Base-by-base conservation (phyloP, 306 rosid species). In the Fragaria iinumae region DNA sequence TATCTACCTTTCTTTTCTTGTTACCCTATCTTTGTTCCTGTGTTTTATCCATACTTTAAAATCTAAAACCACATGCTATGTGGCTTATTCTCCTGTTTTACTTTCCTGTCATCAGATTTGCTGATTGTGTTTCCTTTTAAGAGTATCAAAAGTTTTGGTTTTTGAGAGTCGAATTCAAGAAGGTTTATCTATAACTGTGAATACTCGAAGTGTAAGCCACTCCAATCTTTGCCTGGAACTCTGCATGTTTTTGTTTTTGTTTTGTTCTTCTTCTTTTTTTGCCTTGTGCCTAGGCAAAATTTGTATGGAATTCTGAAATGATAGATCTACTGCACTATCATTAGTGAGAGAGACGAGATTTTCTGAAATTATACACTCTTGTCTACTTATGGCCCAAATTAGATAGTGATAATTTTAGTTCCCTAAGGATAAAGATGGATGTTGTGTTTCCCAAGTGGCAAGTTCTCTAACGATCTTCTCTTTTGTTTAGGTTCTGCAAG, bases 401-500 rank as follows among this genome's bases (percentile, higher is more conserved):
- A 60, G 11, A 39, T 79, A 50, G 32, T 47, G 57, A 72, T 34
- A 53, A 32, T 6, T 43, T n/a, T 49, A 29, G 34, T 27, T 65
- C 20, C 65, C 71, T 6, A 1, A 60, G 59, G 25, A 23, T 23
- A 20, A 16, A 21, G 16, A 53, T 49, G 7, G 17, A 13, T 49
- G 50, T 47, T 49, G n/a, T 59, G 34, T 39, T n/a, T 72, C 47
- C 12, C 1, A 74, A 74, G 53, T 44, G 67, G 29, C 18, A 39
- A 25, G 38, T 59, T 45, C 0, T 52, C 25, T 72, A 77, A 85
- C 52, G 53, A 55, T 79, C 78, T 57, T 86, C 60, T 55, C 68
- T 43, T 73, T 80, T 74, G 32, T 72, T 67, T 84, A 95, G 98
- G 96, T 89, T 79, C 82, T 87, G 86, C 90, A 86, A 84, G 86